Evolutionary conservation across 2,329 filamentous ascomycete genomes (phyloP).

Genomic region (Penicillium sp.): DNA sequence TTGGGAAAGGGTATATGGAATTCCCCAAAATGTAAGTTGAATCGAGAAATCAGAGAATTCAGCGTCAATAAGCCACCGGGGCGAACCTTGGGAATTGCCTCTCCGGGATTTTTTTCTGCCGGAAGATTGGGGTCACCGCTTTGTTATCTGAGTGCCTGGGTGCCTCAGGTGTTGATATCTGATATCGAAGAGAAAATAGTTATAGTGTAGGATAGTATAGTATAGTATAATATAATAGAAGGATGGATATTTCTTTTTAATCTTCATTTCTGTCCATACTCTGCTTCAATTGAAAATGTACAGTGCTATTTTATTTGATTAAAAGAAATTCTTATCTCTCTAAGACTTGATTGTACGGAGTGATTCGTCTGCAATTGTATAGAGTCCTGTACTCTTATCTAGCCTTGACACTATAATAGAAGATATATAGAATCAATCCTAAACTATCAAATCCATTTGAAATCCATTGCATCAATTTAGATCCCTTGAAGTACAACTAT

Average conservation of each 20-base stretch:
- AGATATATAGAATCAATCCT: background rate
- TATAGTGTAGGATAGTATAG: too few relatives aligned
- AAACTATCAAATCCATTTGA: background rate
- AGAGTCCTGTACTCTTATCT: background rate
- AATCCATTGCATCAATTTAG: background rate
- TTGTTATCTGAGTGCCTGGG: constrained; percentile 1
- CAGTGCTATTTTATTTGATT: background rate
- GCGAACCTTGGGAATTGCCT: background rate
- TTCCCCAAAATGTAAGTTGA: background rate
- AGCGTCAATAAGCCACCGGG: background rate
- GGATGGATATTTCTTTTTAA: background rate
- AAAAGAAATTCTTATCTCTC: too few relatives aligned
- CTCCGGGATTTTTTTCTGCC: constrained; percentile 15
- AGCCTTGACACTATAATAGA: background rate
- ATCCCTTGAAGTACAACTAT: background rate
- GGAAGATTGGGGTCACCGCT: constrained; percentile 9
- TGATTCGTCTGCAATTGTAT: background rate
- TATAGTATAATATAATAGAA: too few relatives aligned
- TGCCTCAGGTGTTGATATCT: constrained; percentile 1
- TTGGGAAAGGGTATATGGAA: background rate
- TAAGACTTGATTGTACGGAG: background rate
- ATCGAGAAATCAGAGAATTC: background rate
- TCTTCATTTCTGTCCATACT: background rate
- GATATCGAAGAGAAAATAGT: background rate
- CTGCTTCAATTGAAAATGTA: background rate